Conservation (phyloP, 768 basidiomycete genomes). For the Hypholoma sublateritium region DNA sequence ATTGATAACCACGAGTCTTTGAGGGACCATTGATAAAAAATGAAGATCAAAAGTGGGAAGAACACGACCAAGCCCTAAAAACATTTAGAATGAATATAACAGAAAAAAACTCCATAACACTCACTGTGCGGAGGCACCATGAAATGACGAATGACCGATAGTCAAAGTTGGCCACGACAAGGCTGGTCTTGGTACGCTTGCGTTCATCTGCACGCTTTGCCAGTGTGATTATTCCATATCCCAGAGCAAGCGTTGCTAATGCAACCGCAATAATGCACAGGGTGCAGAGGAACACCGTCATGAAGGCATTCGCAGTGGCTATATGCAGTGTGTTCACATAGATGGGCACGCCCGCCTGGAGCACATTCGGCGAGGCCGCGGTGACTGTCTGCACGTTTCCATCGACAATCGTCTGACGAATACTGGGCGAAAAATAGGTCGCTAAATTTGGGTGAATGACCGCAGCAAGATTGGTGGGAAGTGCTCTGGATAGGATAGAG, state of each 20-base stretch:
- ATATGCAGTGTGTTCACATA: constrained; percentile 78
- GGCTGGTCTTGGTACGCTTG: constrained; percentile 12
- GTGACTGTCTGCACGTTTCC: constrained; percentile 68
- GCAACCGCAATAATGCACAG: constrained; percentile 70
- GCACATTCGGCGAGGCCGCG: constrained; percentile 56
- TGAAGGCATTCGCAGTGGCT: constrained; percentile 85
- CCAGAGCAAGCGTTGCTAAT: constrained; percentile 47
- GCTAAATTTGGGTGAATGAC: neutral
- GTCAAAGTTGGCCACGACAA: constrained; percentile 18
- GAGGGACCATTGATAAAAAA: constrained; percentile 90
- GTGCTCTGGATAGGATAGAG: neutral
- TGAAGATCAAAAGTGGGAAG: constrained; percentile 73
- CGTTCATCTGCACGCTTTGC: constrained; percentile 24
- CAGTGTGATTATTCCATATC: constrained; percentile 43
- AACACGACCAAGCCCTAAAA: constrained; percentile 59
- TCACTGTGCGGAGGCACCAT: constrained; percentile 70
- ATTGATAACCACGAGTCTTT: constrained; percentile 86
- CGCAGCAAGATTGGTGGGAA: neutral
- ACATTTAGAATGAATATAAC: neutral
- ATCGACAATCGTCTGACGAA: constrained; percentile 22
- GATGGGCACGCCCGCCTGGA: constrained; percentile 81
- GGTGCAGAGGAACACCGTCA: constrained; percentile 78
- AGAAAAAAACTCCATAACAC: constrained; percentile 20
- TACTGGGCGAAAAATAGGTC: neutral
- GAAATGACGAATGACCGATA: constrained; percentile 51